Base-by-base conservation (phyloP, 768 basidiomycete genomes). In the Dendrothele bispora region DNA sequence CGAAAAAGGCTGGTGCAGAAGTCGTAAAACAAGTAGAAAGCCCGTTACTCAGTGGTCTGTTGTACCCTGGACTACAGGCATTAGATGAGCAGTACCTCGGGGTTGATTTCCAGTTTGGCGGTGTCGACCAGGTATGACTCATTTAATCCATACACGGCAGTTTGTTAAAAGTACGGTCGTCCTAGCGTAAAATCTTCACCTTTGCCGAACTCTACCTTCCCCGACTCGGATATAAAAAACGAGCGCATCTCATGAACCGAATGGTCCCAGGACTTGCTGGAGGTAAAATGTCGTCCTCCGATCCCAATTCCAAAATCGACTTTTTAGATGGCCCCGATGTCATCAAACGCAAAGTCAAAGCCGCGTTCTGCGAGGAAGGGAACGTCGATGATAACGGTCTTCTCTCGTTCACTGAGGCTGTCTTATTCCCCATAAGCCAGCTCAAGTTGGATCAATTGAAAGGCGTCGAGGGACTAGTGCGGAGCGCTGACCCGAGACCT, bases 201-300 rank as follows among this genome's bases (percentile, higher is more conserved):
- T 95, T 95, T 59, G 95, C 97, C 6, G 95, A 98, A 63, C 80
- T 88, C 58, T 95, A 94, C 79, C 86, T 99, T 43, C 97, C 97
- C 4, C 78, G 82, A 52, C 78, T 98, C 26, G 97, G 95, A 28
- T 98, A 98, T 72, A 70, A 73, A 43, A 98, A 97, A 68, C 91
- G 95, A 27, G 90, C 95, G 0, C 97, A 99, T 65, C 76, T 99
- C 37, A 99, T 99, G 97, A 99, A 98, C 69, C 74, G 81, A 27
- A 98, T 98, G 95, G 92, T 98, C 0, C 94, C 95, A 25, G 94
- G 95, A 36, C 77, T 97, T 27, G 84, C 85, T 35, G 95, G 95
- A 26, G 91, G 92, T 15, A 99, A 99, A 64, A 98, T 99, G 97
- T 97, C 94, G 14, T 87, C 94, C 1, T 98, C 95, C 1, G 95